A percentile compares a stretch with the other conserved stretches of the same genome.
Evolutionary conservation across 2,329 filamentous ascomycete genomes (phyloP).

Genomic region (Helotiales sp.): DNA sequence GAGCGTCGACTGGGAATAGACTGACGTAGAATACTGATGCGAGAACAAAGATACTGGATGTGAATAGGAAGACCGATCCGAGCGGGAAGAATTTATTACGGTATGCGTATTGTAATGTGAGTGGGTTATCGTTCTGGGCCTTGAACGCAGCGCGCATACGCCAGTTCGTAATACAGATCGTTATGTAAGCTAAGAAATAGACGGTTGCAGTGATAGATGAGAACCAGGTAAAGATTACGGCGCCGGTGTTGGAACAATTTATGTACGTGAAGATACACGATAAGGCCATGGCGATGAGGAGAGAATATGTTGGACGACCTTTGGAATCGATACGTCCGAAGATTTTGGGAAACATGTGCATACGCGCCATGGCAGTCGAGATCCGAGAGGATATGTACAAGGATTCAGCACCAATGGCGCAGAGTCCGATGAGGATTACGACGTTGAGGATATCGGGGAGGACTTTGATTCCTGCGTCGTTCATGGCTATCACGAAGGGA

Average conservation of each 20-base stretch:
- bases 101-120: slow-evolving; percentile 3
- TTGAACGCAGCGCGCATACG: slow-evolving; percentile 2
- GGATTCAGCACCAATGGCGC: slow-evolving; percentile 2
- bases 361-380: background rate
- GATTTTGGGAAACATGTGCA: background rate
- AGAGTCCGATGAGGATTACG: background rate
- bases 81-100: background rate
- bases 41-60: background rate
- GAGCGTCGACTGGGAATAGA: background rate
- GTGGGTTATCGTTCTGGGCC: background rate
- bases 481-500: slow-evolving; percentile 1
- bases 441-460: slow-evolving; percentile 2
- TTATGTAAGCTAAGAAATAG: background rate
- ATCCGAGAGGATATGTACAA: background rate
- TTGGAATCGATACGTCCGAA: background rate
- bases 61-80: background rate
- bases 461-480: slow-evolving; percentile 3
- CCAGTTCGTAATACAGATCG: slow-evolving; percentile 1
- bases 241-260: background rate
- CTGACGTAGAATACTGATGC: background rate
- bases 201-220: background rate
- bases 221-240: slow-evolving; percentile 1
- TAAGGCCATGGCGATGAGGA: background rate
- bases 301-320: background rate
- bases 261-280: background rate